Percentiles rank a stretch among this genome's conserved stretches.
Conservation (phyloP, 2,329 filamentous ascomycete species). For the Ophiostoma triangulosporum region DNA sequence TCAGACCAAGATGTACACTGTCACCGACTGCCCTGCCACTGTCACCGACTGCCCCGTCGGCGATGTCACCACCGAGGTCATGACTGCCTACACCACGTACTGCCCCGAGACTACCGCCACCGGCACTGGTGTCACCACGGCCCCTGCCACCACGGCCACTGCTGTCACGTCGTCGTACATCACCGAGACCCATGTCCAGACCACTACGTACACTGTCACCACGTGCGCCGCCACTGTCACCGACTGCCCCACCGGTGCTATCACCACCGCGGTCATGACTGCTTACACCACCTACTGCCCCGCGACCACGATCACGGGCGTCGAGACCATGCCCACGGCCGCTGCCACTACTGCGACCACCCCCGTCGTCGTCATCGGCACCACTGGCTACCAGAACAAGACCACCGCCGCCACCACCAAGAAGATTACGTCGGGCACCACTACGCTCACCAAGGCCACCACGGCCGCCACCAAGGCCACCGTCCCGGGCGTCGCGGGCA, state of each 20-base stretch:
- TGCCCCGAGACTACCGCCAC: slow-evolving; percentile 1
- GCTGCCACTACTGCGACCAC: neutral
- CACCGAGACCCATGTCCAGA: slow-evolving; percentile 13
- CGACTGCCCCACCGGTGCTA: slow-evolving; percentile 13
- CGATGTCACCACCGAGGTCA: neutral
- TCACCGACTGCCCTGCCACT: slow-evolving; percentile 4
- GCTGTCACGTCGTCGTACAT: slow-evolving; percentile 3
- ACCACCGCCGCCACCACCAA: neutral
- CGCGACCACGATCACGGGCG: slow-evolving; percentile 15
- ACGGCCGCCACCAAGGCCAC: neutral
- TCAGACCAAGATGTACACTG: neutral
- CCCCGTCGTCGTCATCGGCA: neutral
- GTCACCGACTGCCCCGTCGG: slow-evolving; percentile 4
- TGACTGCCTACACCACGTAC: neutral
- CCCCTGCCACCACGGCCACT: neutral
- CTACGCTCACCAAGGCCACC: neutral
- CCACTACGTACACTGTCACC: slow-evolving; percentile 19
- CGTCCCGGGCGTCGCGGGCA: neutral
- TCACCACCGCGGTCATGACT: slow-evolving; percentile 19
- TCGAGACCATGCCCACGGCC: neutral
- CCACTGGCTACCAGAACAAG: slow-evolving; percentile 1
- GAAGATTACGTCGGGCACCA: neutral
- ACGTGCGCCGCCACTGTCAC: slow-evolving; percentile 13
- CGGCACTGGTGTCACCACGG: neutral
- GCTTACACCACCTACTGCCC: slow-evolving; percentile 28